Percentiles rank a stretch among this genome's conserved stretches.
phyloP scores from a whole-genome alignment of 257 asterid genomes.

The Ilex asprella region DNA sequence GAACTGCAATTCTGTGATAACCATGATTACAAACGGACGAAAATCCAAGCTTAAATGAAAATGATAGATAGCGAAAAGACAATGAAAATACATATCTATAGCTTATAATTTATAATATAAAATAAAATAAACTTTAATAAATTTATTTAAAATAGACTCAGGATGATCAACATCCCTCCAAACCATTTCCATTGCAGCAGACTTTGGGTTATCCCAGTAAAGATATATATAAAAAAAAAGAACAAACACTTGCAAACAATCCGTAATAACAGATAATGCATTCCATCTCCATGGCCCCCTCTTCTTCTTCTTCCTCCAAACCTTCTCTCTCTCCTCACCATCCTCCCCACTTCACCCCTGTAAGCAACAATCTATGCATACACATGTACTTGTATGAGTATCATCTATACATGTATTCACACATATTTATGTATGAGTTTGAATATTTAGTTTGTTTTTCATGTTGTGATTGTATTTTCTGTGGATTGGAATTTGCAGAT shows the following conservation, averaged over 20 bases:
- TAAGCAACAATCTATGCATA: conserved; percentile 16
- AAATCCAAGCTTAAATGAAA: conserved; percentile 18
- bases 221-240: too few species aligned
- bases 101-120: conserved; percentile 4
- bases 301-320: conserved; percentile 37
- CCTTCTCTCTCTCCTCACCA: conserved; percentile 59
- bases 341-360: conserved; percentile 79
- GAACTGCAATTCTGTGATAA: conserved; percentile 15
- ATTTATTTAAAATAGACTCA: background rate
- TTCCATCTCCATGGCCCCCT: conserved; percentile 48
- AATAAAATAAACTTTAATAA: background rate
- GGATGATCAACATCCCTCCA: too few species aligned
- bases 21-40: conserved; percentile 32
- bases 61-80: conserved; percentile 16
- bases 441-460: background rate
- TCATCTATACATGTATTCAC: background rate
- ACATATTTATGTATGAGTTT: background rate
- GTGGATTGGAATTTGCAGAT: conserved; percentile 31
- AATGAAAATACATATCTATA: conserved; percentile 10
- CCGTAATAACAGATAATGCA: conserved; percentile 3
- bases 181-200: too few species aligned
- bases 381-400: background rate
- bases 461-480: conserved; percentile 3
- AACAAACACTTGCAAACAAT: too few species aligned
- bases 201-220: too few species aligned